Percentiles rank a stretch among this genome's conserved stretches.
Evolutionary conservation across 345 rosid species (phyloP).

Genomic region (Draba incana): DNA sequence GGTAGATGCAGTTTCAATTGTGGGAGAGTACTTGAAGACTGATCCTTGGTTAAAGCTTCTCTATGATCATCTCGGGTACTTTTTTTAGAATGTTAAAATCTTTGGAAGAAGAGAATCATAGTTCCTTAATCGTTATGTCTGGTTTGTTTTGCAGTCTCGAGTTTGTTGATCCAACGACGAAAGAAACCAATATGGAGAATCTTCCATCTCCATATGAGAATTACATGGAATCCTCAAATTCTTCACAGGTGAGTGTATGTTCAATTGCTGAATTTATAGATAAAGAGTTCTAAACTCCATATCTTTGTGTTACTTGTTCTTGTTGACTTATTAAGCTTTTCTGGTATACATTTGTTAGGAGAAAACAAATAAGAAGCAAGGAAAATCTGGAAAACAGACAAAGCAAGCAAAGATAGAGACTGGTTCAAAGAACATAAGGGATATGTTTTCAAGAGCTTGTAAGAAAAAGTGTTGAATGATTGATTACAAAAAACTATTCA

Average conservation of each 20-base stretch:
- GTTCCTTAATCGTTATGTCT: slow-evolving; percentile 1
- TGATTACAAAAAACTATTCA: slow-evolving; percentile 11
- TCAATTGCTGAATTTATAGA: slow-evolving; percentile 1
- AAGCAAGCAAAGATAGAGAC: slow-evolving; percentile 76
- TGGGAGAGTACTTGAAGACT: slow-evolving; percentile 78
- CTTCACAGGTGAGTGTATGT: slow-evolving; percentile 51
- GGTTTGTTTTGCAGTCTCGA: slow-evolving; percentile 52
- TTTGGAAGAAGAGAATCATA: not conserved
- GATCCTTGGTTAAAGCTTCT: slow-evolving; percentile 85
- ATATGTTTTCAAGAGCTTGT: slow-evolving; percentile 83
- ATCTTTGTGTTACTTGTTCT: slow-evolving; percentile 10
- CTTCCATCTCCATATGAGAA: slow-evolving; percentile 37
- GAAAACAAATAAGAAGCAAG: slow-evolving; percentile 48
- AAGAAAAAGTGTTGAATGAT: slow-evolving; percentile 48
- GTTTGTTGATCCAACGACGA: slow-evolving; percentile 45
- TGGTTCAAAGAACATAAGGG: slow-evolving; percentile 75
- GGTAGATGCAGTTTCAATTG: slow-evolving; percentile 65
- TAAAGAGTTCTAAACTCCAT: not conserved
- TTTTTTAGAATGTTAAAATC: not conserved
- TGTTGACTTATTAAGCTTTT: not conserved
- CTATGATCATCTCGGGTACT: slow-evolving; percentile 65
- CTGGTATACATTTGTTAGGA: slow-evolving; percentile 48
- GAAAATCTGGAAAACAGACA: slow-evolving; percentile 56
- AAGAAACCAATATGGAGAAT: slow-evolving; percentile 44
- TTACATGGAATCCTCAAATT: slow-evolving; percentile 42